A percentile compares a stretch with the other conserved stretches of the same genome.
phyloP scores from a whole-genome alignment of 192 early-diverging fungal species.

The Linnemannia hyalina region DNA sequence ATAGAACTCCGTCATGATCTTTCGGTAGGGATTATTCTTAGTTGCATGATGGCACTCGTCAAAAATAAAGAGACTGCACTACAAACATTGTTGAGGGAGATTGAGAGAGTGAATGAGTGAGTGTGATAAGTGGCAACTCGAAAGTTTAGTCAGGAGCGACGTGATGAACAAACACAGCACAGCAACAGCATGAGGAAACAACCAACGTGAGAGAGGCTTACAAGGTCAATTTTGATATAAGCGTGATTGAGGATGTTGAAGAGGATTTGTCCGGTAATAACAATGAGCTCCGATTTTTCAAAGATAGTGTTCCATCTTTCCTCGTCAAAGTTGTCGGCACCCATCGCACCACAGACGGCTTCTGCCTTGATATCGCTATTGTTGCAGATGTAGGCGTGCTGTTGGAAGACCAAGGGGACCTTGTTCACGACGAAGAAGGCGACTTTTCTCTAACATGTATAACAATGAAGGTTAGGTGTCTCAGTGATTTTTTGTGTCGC shows the following conservation, averaged over 20 bases:
- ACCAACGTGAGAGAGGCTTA: constrained; percentile 31
- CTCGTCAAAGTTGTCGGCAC: constrained; percentile 73
- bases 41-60: constrained; percentile 95
- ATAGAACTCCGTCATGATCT: constrained; percentile 91
- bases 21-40: constrained; percentile 77
- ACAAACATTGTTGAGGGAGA: background rate
- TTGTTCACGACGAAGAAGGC: constrained; percentile 87
- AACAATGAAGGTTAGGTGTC: background rate
- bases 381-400: constrained; percentile 75
- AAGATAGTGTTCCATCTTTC: constrained; percentile 71
- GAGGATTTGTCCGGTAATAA: constrained; percentile 91
- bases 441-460: constrained; percentile 53
- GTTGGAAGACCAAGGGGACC: constrained; percentile 90
- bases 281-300: constrained; percentile 75
- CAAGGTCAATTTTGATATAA: constrained; percentile 46
- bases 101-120: background rate
- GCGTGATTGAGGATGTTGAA: constrained; percentile 78
- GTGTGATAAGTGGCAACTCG: background rate
- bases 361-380: constrained; percentile 77
- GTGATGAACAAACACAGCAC: constrained; percentile 52
- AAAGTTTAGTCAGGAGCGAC: constrained; percentile 2
- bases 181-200: background rate
- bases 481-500: background rate
- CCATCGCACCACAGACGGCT: constrained; percentile 76
- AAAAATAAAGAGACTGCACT: constrained; percentile 88